Conservation (phyloP, 176 grass and related monocot genomes). For the Carex scoparia region DNA sequence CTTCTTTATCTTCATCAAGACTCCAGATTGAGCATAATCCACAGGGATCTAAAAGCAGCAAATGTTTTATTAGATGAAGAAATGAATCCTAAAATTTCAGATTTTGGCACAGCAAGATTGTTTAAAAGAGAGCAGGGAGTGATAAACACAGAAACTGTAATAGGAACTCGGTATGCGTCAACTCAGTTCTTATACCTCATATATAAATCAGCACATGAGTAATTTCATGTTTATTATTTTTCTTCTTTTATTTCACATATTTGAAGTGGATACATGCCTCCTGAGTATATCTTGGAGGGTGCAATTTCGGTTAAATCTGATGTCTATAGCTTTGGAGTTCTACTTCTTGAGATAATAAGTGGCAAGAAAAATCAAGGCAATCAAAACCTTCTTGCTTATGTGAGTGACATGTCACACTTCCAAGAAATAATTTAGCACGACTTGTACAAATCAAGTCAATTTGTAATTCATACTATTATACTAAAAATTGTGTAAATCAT, state of each 20-base stretch:
- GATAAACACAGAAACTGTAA: constrained; percentile 26
- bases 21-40: constrained; percentile 49
- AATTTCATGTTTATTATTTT: neutral
- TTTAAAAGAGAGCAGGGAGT: constrained; percentile 27
- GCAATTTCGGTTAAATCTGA: constrained; percentile 51
- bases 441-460: neutral
- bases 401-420: constrained; percentile 9
- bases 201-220: neutral
- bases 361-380: constrained; percentile 28
- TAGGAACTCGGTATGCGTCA: constrained; percentile 41
- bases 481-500: neutral
- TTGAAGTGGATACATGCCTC: constrained; percentile 38
- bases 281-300: constrained; percentile 44
- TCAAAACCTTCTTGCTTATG: constrained; percentile 44
- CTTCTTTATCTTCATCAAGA: constrained; percentile 68
- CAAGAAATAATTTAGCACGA: neutral
- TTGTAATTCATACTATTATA: neutral
- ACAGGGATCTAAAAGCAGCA: constrained; percentile 50
- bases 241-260: neutral
- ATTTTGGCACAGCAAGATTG: constrained; percentile 48
- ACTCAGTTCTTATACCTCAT: neutral
- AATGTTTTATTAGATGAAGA: constrained; percentile 48
- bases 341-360: constrained; percentile 43
- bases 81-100: constrained; percentile 72
- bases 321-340: constrained; percentile 53